Percentiles rank a stretch among this genome's conserved stretches.
These are phyloP conservation scores for Pythium volutum DNA, from an alignment of 352 stramenopile genomes.

Conservation along the genomic window DNA sequence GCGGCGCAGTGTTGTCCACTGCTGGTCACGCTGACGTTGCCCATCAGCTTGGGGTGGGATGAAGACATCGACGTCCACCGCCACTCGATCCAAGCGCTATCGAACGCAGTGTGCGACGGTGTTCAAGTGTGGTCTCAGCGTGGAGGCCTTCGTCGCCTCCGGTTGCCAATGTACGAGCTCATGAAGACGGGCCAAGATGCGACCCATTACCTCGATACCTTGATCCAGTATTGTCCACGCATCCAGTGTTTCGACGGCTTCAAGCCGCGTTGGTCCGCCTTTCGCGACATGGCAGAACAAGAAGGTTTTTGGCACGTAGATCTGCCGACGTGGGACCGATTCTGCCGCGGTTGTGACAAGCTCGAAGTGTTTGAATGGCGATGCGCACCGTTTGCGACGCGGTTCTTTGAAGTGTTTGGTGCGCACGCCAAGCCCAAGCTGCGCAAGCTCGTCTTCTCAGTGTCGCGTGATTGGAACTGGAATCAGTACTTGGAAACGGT, in stretches of 20 bases:
- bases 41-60: neutral
- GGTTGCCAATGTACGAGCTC: neutral
- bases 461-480: neutral
- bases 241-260: constrained; percentile 2
- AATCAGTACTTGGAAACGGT: neutral
- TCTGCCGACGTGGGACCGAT: neutral
- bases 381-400: neutral
- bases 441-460: neutral
- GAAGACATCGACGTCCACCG: neutral
- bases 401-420: neutral
- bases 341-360: neutral
- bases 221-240: neutral
- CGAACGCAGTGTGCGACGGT: neutral
- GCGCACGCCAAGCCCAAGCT: neutral
- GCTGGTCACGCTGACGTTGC: neutral
- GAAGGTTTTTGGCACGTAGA: neutral
- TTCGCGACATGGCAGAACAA: neutral
- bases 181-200: neutral
- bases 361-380: neutral
- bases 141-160: neutral
- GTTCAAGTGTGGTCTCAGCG: neutral
- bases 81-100: neutral
- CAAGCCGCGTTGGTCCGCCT: neutral
- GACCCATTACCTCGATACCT: neutral
- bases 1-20: neutral